Evolutionary conservation across 306 rosid species (phyloP).

Genomic region (Ammopiptanthus mongolicus): DNA sequence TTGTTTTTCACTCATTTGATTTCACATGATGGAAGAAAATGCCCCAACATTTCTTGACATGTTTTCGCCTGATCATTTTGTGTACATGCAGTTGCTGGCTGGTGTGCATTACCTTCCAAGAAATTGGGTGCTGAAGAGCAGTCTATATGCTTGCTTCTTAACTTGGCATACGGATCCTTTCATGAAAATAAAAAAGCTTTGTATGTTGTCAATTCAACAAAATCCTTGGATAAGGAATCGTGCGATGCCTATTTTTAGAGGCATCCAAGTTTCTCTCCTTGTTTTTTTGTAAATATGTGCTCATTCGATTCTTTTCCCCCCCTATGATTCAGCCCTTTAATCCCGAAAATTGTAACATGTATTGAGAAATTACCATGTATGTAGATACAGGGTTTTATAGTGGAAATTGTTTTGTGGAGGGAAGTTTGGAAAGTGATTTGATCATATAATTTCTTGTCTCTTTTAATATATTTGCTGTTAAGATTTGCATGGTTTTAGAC

Average conservation of each 20-base stretch:
- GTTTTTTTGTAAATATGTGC: slow-evolving; percentile 33
- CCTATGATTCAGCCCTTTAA: background rate
- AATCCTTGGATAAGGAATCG: slow-evolving; percentile 10
- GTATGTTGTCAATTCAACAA: slow-evolving; percentile 12
- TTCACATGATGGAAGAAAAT: background rate
- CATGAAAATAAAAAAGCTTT: background rate
- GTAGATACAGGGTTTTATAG: background rate
- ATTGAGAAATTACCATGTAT: slow-evolving; percentile 24
- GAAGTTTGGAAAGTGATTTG: background rate
- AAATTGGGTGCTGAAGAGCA: slow-evolving; percentile 36
- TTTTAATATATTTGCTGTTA: background rate
- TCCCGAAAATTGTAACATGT: slow-evolving; percentile 35
- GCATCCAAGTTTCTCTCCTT: slow-evolving; percentile 19
- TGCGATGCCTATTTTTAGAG: slow-evolving; percentile 47
- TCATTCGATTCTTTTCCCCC: background rate
- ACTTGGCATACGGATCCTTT: slow-evolving; percentile 14
- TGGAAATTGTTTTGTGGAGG: background rate
- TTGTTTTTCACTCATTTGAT: too few species aligned
- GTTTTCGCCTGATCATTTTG: background rate
- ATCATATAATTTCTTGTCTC: background rate
- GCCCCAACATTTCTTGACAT: background rate
- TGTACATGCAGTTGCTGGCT: slow-evolving; percentile 23
- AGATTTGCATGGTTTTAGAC: background rate
- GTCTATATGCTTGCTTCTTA: slow-evolving; percentile 23
- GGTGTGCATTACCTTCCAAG: slow-evolving; percentile 20